Evolutionary conservation across 2,329 filamentous ascomycete genomes (phyloP).

Genomic region (Pyrenophora seminiperda): DNA sequence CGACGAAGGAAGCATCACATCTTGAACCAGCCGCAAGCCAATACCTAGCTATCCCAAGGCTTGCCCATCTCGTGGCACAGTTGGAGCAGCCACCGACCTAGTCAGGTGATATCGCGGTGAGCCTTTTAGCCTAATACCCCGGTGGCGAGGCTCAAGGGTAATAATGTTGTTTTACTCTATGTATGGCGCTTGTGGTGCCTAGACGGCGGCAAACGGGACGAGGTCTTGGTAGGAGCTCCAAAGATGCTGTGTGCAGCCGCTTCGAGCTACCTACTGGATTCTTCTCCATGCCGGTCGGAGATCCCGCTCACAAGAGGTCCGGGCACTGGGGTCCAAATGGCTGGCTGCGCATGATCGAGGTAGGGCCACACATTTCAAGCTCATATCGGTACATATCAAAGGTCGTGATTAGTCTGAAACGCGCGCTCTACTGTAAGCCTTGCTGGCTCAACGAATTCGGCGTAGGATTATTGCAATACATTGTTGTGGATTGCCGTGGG

Average conservation of each 20-base stretch:
- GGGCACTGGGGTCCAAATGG: neutral
- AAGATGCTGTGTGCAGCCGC: conserved; percentile 1
- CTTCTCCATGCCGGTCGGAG: conserved; percentile 2
- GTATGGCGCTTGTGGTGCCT: conserved; percentile 8
- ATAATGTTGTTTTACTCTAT: conserved; percentile 4
- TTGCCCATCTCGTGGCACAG: neutral
- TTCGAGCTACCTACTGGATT: conserved; percentile 1
- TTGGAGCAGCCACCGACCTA: conserved; percentile 8
- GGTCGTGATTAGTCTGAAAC: neutral
- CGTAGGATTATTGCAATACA: neutral
- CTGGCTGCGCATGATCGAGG: conserved; percentile 4
- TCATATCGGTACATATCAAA: neutral
- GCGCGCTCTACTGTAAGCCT: neutral
- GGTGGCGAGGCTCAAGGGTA: conserved; percentile 10
- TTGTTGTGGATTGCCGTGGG: neutral
- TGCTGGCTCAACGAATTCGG: neutral
- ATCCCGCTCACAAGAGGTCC: neutral
- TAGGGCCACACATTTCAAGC: neutral
- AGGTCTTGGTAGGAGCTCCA: conserved; percentile 6
- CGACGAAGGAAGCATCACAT: neutral
- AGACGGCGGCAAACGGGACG: conserved; percentile 10
- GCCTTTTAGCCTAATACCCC: conserved; percentile 20
- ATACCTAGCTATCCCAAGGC: neutral
- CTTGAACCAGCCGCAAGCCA: conserved; percentile 1
- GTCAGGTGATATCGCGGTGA: conserved; percentile 13